phyloP scores from a whole-genome alignment of 768 basidiomycete genomes.

The Neoboletus subvelutipes region DNA sequence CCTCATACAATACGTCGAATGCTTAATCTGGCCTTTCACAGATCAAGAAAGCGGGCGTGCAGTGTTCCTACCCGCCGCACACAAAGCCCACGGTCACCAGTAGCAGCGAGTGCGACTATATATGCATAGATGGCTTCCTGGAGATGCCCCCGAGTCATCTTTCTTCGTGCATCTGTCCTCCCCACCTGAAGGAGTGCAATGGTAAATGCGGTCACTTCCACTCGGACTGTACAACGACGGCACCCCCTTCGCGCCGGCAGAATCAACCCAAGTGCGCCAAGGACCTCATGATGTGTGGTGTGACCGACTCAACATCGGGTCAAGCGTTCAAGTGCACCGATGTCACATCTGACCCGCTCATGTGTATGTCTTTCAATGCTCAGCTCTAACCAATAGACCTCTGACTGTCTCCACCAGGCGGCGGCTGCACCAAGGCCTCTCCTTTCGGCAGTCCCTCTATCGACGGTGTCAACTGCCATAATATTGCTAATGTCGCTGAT shows the following conservation, averaged over 20 bases:
- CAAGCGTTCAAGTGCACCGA: constrained; percentile 34
- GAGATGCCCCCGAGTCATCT: constrained; percentile 19
- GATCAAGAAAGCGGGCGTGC: constrained; percentile 23
- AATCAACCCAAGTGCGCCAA: constrained; percentile 21
- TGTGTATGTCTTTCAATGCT: constrained; percentile 28
- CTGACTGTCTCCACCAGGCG: constrained; percentile 25
- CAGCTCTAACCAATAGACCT: not conserved
- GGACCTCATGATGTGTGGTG: constrained; percentile 29
- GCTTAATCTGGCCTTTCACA: constrained; percentile 2
- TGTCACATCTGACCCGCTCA: constrained; percentile 22
- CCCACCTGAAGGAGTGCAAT: constrained; percentile 28
- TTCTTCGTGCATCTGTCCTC: constrained; percentile 29
- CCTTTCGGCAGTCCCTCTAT: constrained; percentile 17
- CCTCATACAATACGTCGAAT: not conserved
- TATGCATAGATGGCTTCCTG: constrained; percentile 30
- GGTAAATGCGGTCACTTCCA: constrained; percentile 32
- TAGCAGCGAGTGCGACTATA: constrained; percentile 29
- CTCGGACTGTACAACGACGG: constrained; percentile 16
- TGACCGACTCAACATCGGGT: constrained; percentile 11
- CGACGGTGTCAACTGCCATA: constrained; percentile 33
- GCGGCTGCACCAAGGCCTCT: constrained; percentile 33
- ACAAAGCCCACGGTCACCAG: constrained; percentile 16
- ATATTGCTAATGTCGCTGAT: constrained; percentile 27
- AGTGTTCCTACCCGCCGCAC: constrained; percentile 37
- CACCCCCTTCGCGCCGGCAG: constrained; percentile 20